Evolutionary conservation across 2,329 filamentous ascomycete genomes (phyloP), one percentile per base, ranked within the genome.

Genomic region (Penicillium thymicola): DNA sequence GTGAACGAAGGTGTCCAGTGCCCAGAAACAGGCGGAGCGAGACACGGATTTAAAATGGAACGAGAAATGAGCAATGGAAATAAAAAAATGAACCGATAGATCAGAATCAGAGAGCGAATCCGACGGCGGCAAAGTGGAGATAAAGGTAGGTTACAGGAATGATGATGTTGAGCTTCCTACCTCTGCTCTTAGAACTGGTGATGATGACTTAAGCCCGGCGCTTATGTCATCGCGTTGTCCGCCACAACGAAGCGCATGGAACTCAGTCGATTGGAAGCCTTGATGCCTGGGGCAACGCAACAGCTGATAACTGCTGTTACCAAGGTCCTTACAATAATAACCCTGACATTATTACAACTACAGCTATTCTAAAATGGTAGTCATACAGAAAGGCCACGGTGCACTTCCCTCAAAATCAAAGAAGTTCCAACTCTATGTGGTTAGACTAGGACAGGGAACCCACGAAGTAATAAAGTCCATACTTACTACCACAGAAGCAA

Each of bases 161-260:
- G 60, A 61, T 62, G 64, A 65, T 54, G 63, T 65, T 66, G 64
- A 70, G 66, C 64, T 64, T 58, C 70, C 52, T 34, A 48, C 43
- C 65, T 65, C 25, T 28, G 41, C 42, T 36, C 32, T 16, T 43
- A 38, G 40, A 21, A 42, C 41, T 30, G 25, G 41, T 30, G 67
- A 70, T 73, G 71, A 75, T 72, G 72, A 75, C 51, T 74, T 72
- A 72, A 71, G 67, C 69, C 50, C 48, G 6, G 21, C 23, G 54
- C 55, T 66, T 65, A 63, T 58, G 62, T 61, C 57, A 62, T 55
- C 65, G 59, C 61, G 62, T 63, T 64, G 64, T 67, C 67, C 66
- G 60, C 65, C 58, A 62, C 61, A 63, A 55, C 72, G 72, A 75
- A 75, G 61, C 67, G 53, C 51, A 72, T 75, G 72, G 72, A 75